phyloP scores from a whole-genome alignment of 306 rosid genomes.

The Prunus dulcis region DNA sequence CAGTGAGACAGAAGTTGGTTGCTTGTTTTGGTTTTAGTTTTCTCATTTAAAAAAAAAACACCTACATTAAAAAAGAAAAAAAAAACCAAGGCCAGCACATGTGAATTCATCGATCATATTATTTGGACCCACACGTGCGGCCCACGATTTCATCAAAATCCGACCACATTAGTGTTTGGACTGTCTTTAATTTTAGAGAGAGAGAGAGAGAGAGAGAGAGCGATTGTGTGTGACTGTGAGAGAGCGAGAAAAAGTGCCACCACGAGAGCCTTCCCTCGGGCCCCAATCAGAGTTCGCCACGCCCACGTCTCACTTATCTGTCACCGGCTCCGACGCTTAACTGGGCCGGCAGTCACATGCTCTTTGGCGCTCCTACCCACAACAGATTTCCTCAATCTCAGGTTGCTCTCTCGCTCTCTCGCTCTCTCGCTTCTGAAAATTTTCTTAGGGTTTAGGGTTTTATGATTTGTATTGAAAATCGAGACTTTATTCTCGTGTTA shows the following conservation, averaged over 20 bases:
- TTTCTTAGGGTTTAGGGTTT: neutral
- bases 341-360: neutral
- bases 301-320: neutral
- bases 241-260: neutral
- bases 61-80: too few relatives aligned
- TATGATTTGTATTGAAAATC: neutral
- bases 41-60: too few relatives aligned
- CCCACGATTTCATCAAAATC: neutral
- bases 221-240: neutral
- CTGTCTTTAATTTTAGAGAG: neutral
- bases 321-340: neutral
- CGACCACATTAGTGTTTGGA: neutral
- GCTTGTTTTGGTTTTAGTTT: too few relatives aligned
- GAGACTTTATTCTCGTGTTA: neutral
- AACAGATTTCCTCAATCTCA: neutral
- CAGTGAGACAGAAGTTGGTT: neutral
- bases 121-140: neutral
- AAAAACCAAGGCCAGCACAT: neutral
- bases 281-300: neutral
- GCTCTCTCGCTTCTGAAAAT: neutral
- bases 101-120: neutral
- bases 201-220: neutral
- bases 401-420: slow-evolving; percentile 1
- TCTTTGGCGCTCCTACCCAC: neutral
- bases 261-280: neutral